Evolutionary conservation across 1,139 yeast genomes (phyloP), one percentile per base, ranked within the genome.

Genomic region (Taphrina sp.): DNA sequence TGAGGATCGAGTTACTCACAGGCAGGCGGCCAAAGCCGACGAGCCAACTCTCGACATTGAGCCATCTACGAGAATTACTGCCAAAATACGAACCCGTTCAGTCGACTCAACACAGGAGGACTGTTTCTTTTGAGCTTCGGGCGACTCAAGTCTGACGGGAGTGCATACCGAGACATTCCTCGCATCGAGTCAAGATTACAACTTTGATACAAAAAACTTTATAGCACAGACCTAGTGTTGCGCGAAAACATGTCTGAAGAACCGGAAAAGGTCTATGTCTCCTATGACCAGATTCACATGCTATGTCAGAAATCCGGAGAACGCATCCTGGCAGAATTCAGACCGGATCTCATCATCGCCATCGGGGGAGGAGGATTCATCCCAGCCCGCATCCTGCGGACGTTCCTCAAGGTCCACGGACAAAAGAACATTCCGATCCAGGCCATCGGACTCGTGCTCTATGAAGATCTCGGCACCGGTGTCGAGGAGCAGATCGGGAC

Each of bases 241-340:
- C n/a, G n/a, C n/a, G n/a, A 14, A 17, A 22, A 26, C 41, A 47
- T 47, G 53, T 38, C 53, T 10, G 34, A 28, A 31, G 44, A 24
- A n/a, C 41, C 37, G 28, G 56, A 52, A 19, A 52, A 52, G 37
- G 49, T 43, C 43, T 89, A 83, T 76, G 86, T 90, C 65, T 83
- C 95, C 60, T 90, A 90, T 80, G 87, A 90, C 76, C 83, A 87
- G 70, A 82, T 90, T 57, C 97, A 90, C 75, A 94, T 90, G 74
- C 79, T 89, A 63, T 90, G 96, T 71, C 95, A 89, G 72, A 83
- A 83, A 67, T 77, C 84, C 24, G 95, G 96, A 19, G 81, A 76
- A 59, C 76, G 77, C 61, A 80, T 89, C 66, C 51, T 52, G 14
- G 79, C 85, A 69, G 76, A 74, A 45, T 82, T 79, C 70, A 79